phyloP scores from a whole-genome alignment of 805 yeast genomes.

The Candida silvicultrix region DNA sequence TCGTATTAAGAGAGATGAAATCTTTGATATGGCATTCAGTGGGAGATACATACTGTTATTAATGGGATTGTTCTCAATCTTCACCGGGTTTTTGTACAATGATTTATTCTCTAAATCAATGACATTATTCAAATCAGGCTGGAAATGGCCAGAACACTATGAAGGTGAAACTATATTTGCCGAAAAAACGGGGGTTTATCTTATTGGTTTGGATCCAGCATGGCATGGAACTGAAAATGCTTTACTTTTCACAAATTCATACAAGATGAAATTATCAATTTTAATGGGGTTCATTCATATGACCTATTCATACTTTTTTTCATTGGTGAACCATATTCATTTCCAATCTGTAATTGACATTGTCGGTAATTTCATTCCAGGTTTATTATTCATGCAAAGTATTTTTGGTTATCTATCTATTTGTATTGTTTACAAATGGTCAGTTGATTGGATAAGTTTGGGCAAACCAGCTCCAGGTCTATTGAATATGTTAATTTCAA shows the following conservation, averaged over 20 bases:
- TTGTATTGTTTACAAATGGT: conserved; percentile 90
- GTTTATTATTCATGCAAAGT: conserved; percentile 91
- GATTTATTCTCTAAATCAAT: conserved; percentile 89
- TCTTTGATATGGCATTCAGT: conserved; percentile 90
- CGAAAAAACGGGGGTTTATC: conserved; percentile 58
- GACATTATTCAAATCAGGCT: conserved; percentile 81
- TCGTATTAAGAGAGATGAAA: conserved; percentile 76
- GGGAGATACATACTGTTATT: conserved; percentile 88
- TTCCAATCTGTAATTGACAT: conserved; percentile 75
- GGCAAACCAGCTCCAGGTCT: conserved; percentile 85
- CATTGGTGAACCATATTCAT: conserved; percentile 70
- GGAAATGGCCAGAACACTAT: conserved; percentile 83
- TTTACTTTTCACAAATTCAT: conserved; percentile 85
- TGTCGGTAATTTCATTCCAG: conserved; percentile 91
- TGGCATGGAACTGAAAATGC: conserved; percentile 99
- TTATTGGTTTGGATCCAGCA: conserved; percentile 83
- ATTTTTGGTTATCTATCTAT: conserved; percentile 90
- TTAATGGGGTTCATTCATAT: conserved; percentile 93
- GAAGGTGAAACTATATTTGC: conserved; percentile 70
- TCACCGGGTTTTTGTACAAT: conserved; percentile 90
- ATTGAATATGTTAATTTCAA: conserved; percentile 88
- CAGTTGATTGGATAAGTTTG: conserved; percentile 80
- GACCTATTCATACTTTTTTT: conserved; percentile 83
- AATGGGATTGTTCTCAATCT: conserved; percentile 94
- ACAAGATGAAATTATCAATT: conserved; percentile 94